Evolutionary conservation across 108 stramenopile species (phyloP).

Genomic region (Pseudonitzschia pungens): DNA sequence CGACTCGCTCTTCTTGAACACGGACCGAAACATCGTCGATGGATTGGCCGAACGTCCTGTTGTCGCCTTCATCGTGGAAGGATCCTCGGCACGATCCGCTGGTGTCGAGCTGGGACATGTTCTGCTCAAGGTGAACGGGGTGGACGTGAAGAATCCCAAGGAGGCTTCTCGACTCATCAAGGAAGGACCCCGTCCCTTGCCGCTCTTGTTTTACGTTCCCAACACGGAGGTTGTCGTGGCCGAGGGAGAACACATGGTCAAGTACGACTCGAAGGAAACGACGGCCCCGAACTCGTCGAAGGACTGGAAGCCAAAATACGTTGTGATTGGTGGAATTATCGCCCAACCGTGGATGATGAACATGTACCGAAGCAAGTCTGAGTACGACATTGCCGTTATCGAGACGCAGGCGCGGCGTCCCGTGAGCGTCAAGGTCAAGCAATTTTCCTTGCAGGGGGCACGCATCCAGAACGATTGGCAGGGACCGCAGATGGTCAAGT

Average conservation of each 20-base stretch:
- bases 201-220: conserved; percentile 85
- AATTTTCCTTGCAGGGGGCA: conserved; percentile 87
- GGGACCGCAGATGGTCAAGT: conserved; percentile 91
- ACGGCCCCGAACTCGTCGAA: conserved; percentile 82
- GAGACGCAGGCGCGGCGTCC: conserved; percentile 88
- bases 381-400: conserved; percentile 92
- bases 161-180: conserved; percentile 87
- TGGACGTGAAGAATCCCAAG: conserved; percentile 87
- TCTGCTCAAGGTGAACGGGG: conserved; percentile 84
- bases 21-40: conserved; percentile 68
- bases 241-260: conserved; percentile 91
- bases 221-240: conserved; percentile 78
- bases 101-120: conserved; percentile 89
- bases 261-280: conserved; percentile 87
- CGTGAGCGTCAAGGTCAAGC: conserved; percentile 89
- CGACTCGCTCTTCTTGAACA: conserved; percentile 80
- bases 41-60: conserved; percentile 79
- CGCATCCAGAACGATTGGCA: conserved; percentile 91
- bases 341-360: conserved; percentile 94
- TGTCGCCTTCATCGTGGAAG: conserved; percentile 89
- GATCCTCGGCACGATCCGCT: conserved; percentile 72
- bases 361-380: conserved; percentile 92
- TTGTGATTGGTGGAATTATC: conserved; percentile 91
- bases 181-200: conserved; percentile 85
- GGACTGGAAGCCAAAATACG: conserved; percentile 92